Evolutionary conservation across 202 grass and related monocot genomes (phyloP), one percentile per base, ranked within the genome.

Genomic region (Schoenoplectus triqueter): DNA sequence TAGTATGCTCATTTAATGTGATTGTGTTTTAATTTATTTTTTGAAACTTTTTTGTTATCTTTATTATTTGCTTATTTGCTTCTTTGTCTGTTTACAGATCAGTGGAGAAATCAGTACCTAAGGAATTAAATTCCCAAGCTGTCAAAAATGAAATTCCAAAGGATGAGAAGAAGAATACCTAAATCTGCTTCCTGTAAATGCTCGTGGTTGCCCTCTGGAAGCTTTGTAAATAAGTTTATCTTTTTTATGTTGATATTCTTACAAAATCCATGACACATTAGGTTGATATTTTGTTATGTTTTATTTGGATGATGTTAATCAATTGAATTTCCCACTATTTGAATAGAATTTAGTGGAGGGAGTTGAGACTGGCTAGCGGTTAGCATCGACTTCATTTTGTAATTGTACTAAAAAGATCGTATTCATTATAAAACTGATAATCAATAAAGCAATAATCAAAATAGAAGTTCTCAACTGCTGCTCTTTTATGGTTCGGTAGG

Each of bases 81-180:
- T 64, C 63, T 61, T 14, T 21, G 13, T 4, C 22, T 72, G 60
- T 80, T 55, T 2, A 7, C 57, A 97, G 91, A 87, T 85, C 91
- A 76, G 85, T 83, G 61, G 91, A 92, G 82, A 80, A 75, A 80
- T 89, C 89, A 47, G 52, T 80, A 60, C 49, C 87, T 0, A 97
- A 97, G 88, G 88, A 97, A 80, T 87, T 97, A 60, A 90, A 97
- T 66, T 90, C 94, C 6, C 84, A 92, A 22, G 80, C 88, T 70
- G 68, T 64, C 54, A 94, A 97, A 85, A 94, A 92, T 75, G 94
- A 97, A 67, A 76, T 82, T 69, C 85, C 89, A 48, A 97, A 94
- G 90, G 89, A 93, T 81, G 91, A 94, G 62, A 92, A 94, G 62
- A 92, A 94, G 73, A 85, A 90, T 39, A 79, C 31, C 51, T 63